Conservation (phyloP, 73 alveolate genomes). For the Effrenium voratum region DNA sequence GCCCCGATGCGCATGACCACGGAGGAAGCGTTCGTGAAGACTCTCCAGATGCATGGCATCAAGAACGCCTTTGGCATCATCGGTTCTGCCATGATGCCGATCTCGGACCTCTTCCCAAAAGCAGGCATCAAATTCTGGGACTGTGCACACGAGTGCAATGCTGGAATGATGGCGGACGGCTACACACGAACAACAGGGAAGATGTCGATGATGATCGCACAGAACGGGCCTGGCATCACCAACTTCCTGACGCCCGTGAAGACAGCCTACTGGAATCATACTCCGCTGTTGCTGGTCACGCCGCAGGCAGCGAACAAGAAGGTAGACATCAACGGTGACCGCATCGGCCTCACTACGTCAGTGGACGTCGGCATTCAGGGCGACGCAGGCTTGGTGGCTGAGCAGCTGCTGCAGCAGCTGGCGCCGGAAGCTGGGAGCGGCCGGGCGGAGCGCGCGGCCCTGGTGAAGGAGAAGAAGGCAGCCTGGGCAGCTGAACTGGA, state of each 20-base stretch:
- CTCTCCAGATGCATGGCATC: not conserved
- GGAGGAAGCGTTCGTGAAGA: slow-evolving; percentile 16
- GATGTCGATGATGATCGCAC: slow-evolving; percentile 10
- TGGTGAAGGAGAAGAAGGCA: slow-evolving; percentile 23
- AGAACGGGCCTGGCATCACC: slow-evolving; percentile 24
- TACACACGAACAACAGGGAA: not conserved
- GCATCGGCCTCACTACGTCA: not conserved
- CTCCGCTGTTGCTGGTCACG: not conserved
- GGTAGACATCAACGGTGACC: not conserved
- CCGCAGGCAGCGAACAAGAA: no score
- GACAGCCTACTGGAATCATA: slow-evolving; percentile 12
- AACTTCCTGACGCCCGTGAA: slow-evolving; percentile 18
- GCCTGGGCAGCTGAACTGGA: slow-evolving; percentile 70
- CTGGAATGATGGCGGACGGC: slow-evolving; percentile 15
- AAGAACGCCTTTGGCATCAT: no score
- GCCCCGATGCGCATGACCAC: slow-evolving; percentile 15
- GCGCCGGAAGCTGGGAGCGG: not conserved
- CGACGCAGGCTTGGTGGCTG: not conserved
- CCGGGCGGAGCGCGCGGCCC: not conserved
- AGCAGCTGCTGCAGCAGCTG: not conserved
- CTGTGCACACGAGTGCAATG: not conserved
- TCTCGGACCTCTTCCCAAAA: not conserved
- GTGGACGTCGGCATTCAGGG: not conserved
- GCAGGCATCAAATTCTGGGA: no score
- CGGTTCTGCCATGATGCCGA: slow-evolving; percentile 3